Conservation (phyloP, 177 flowering plant species). For the Vitis hybrid region DNA sequence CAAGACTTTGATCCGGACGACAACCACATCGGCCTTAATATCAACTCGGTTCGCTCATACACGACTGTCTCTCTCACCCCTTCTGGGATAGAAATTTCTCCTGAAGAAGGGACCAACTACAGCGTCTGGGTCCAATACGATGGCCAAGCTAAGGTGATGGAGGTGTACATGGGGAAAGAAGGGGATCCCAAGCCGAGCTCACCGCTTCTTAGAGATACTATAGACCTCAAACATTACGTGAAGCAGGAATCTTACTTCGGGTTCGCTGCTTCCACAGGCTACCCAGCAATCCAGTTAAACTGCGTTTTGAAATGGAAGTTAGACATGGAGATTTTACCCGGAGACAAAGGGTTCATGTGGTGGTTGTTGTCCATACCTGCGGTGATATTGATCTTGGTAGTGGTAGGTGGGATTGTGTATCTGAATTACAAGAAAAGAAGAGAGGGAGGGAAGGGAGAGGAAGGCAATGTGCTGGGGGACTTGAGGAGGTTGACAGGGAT, state of each 20-base stretch:
- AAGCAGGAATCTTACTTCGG: constrained; percentile 50
- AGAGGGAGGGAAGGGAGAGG: background rate
- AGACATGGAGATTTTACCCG: constrained; percentile 31
- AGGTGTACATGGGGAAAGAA: constrained; percentile 44
- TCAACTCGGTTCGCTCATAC: constrained; percentile 44
- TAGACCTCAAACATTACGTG: constrained; percentile 38
- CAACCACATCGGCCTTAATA: constrained; percentile 66
- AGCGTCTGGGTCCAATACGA: constrained; percentile 57
- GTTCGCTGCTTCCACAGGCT: constrained; percentile 65
- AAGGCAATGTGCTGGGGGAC: constrained; percentile 23
- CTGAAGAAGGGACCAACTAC: constrained; percentile 23
- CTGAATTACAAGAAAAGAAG: constrained; percentile 12
- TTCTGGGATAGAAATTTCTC: constrained; percentile 30
- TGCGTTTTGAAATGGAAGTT: constrained; percentile 59
- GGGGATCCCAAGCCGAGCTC: constrained; percentile 21
- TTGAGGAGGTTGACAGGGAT: constrained; percentile 58
- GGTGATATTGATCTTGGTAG: background rate
- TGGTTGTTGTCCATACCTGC: constrained; percentile 34
- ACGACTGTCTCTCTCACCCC: constrained; percentile 23
- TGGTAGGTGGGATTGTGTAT: constrained; percentile 11
- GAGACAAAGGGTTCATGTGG: constrained; percentile 6
- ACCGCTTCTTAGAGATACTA: constrained; percentile 26
- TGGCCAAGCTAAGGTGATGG: constrained; percentile 30
- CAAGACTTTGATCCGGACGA: constrained; percentile 54
- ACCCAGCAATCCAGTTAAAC: constrained; percentile 37